Evolutionary conservation across 1,284 basidiomycete species (phyloP).

Genomic region (Phenoliferia sp.): DNA sequence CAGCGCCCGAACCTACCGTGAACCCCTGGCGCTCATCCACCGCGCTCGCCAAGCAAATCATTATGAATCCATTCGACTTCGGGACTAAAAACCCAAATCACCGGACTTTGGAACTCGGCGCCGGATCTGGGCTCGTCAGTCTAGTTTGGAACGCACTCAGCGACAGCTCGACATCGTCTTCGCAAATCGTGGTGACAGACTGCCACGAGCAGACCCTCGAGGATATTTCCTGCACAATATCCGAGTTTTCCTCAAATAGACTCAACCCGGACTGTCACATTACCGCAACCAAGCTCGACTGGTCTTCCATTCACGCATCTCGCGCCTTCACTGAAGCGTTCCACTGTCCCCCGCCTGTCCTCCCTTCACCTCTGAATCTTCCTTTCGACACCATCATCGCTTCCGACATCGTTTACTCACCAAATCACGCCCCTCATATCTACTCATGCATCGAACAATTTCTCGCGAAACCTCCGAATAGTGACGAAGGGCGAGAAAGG

Average conservation of each 20-base stretch:
- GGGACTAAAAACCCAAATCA: background rate
- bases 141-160: background rate
- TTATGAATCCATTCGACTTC: background rate
- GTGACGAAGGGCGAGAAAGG: background rate
- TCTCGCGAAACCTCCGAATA: background rate
- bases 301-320: background rate
- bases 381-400: background rate
- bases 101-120: background rate
- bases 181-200: background rate
- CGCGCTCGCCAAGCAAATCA: background rate
- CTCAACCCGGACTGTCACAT: no score
- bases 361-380: background rate
- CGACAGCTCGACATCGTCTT: background rate
- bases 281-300: background rate
- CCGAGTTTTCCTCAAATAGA: background rate
- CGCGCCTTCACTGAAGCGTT: background rate
- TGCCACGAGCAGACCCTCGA: background rate
- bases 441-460: background rate
- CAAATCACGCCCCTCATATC: background rate
- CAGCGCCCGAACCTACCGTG: background rate
- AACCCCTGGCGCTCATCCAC: background rate
- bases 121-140: background rate
- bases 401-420: background rate
- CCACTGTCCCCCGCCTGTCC: background rate
- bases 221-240: background rate